phyloP scores from a whole-genome alignment of 2,329 filamentous ascomycete genomes.

The Aspergillus ustus region DNA sequence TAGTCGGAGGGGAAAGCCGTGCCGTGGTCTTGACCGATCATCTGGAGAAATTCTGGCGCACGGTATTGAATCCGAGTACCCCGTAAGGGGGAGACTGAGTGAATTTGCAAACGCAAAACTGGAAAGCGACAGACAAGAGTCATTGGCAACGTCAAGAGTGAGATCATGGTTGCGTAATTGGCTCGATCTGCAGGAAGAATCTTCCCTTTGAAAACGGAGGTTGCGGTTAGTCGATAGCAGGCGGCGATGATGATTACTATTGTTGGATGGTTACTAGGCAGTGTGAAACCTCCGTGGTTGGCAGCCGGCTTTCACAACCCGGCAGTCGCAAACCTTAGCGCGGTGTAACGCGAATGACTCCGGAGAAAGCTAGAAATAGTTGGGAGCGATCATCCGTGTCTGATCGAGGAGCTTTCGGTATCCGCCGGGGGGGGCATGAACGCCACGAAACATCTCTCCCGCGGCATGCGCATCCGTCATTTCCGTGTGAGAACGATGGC shows the following conservation, averaged over 20 bases:
- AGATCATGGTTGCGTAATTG: background rate
- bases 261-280: background rate
- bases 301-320: background rate
- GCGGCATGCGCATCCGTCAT: background rate
- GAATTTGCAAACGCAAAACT: background rate
- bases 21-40: background rate
- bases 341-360: background rate
- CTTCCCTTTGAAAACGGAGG: background rate
- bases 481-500: background rate
- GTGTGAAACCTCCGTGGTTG: background rate
- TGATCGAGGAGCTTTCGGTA: background rate
- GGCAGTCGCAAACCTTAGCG: background rate
- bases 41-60: background rate
- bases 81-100: background rate
- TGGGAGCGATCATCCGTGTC: background rate
- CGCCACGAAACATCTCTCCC: constrained; percentile 1
- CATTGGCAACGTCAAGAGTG: background rate
- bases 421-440: background rate
- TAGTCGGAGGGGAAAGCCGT: background rate
- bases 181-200: background rate
- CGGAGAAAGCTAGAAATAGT: background rate
- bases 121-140: background rate
- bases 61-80: background rate
- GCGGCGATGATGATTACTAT: background rate
- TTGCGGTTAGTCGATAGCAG: background rate